Base-by-base conservation (phyloP, 305 asterid species). In the Solanum aculeatissimum region DNA sequence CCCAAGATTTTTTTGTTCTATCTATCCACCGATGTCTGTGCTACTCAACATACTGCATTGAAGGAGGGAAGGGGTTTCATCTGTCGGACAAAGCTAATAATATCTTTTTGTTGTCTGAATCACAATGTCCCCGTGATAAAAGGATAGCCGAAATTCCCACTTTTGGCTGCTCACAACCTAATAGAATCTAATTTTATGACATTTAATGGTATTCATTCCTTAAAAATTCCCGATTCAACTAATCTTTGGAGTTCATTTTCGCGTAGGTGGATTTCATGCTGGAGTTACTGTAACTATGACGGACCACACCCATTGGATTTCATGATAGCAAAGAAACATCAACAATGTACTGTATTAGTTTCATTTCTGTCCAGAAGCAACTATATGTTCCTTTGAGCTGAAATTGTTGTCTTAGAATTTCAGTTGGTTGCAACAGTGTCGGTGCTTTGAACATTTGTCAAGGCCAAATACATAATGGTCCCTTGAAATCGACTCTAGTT, bases 211-310 rank as follows among this genome's bases (percentile, higher is more conserved):
- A 27, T 51, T 49, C 63, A 7, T 65, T 63, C 40, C 58, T 66
- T 47, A 16, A 27, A 62, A 27, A 38, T 58, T 5, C 65, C n/a
- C 8, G 40, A 32, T 63, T 75, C 43, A 79, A 7, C 23, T 51
- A 43, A 84, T 84, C 42, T 32, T 55, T 74, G 4, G 9, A 9
- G 15, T 70, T 83, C 53, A 83, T 35, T 60, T 54, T 42, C 27
- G 80, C 79, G 60, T 75, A 91, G 94, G 94, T 86, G 88, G 86
- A 82, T 91, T 88, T 83, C 9, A 74, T 62, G 82, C 91, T 4
- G 77, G 60, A 25, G 90, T 87, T 83, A 42, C 32, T 0, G 72
- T 92, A 40, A 57, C 74, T 3, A 72, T 38, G 53, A 47, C 81
- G 27, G 85, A 71, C 27, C 15, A n/a, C 19, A 16, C 65, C 79